Base-by-base conservation (phyloP, 208 protist genomes). In the Angomonas deanei region DNA sequence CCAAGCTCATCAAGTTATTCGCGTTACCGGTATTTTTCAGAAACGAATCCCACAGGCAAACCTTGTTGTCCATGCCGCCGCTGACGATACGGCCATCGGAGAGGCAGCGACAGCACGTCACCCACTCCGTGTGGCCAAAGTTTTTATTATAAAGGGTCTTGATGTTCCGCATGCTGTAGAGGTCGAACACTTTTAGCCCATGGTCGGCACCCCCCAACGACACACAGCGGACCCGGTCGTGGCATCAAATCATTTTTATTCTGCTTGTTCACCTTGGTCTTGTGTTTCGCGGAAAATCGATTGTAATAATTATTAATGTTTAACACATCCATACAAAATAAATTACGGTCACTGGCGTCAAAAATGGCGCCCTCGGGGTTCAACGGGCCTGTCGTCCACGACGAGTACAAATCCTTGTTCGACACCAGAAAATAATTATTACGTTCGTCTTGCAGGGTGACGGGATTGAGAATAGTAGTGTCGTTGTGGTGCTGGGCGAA, bases 11-110 rank as follows among this genome's bases (percentile, higher is more conserved):
- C 15, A 42, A 42, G 15, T 42, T 42, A 42, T 42, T 42, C 36
- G 36, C 36, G n/a, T 34, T 34, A 36, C 10, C 72, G 58, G 26
- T 62, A 49, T 5, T 24, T 39, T 30, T 75, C 63, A 64, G 47
- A 19, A 70, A 62, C 36, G 71, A 70, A 49, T 78, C 68, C 91
- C 91, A 96, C n/a, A 96, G 70, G 64, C 91, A 96, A 61, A 96
- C 61, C 72, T 94, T 94, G 46, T 75, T 86, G 70, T 96, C 91
- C 91, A 94, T 94, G 11, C 88, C 91, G 15, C 91, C 91, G 1
- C 85, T 93, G 24, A 96, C 50, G 30, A 96, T 79, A 4, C 78
- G 66, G 28, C 89, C 72, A 46, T 69, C 81, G 33, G 69, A 63
- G 17, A 94, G 64, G 52, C 85, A 93, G 36, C 68, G 78, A 55